Percentiles rank a stretch among this genome's conserved stretches.
phyloP scores from a whole-genome alignment of 2,329 filamentous ascomycete genomes.

The Penicillium sp. region DNA sequence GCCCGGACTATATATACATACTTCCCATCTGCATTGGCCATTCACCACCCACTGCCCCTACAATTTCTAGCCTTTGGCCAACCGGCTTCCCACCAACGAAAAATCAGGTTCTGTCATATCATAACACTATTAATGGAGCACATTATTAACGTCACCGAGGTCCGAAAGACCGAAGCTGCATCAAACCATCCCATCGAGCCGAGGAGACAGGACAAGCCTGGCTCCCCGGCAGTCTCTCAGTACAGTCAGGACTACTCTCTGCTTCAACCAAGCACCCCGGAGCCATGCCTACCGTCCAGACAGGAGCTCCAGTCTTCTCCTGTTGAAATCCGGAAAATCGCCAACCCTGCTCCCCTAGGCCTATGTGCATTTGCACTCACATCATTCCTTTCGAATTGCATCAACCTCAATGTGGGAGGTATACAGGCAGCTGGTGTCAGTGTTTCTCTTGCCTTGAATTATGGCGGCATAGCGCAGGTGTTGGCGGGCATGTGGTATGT shows the following conservation, averaged over 20 bases:
- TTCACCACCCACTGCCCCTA: not conserved
- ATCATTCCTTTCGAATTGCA: constrained; percentile 14
- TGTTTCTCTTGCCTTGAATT: constrained; percentile 10
- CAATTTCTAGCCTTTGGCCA: not conserved
- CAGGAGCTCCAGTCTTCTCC: not conserved
- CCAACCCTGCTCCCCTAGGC: constrained; percentile 16
- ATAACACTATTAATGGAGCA: not conserved
- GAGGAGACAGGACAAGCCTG: not conserved
- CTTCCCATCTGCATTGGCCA: not conserved
- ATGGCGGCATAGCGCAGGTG: constrained; percentile 15
- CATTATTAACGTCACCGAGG: not conserved
- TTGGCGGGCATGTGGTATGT: constrained; percentile 20
- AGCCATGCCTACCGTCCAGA: not conserved
- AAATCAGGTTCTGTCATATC: too few species aligned
- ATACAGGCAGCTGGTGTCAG: constrained; percentile 8
- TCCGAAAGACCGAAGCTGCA: not conserved
- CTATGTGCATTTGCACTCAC: constrained; percentile 18
- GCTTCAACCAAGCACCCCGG: constrained; percentile 1
- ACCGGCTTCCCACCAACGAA: not conserved
- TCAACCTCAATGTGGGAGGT: constrained; percentile 10
- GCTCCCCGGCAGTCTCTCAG: constrained; percentile 5
- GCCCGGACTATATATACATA: not conserved
- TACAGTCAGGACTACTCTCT: constrained; percentile 2
- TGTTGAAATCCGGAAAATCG: constrained; percentile 10
- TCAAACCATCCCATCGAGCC: not conserved